Evolutionary conservation across 768 basidiomycete species (phyloP), one percentile per base, ranked within the genome.

Genomic region (Mycena indigotica): DNA sequence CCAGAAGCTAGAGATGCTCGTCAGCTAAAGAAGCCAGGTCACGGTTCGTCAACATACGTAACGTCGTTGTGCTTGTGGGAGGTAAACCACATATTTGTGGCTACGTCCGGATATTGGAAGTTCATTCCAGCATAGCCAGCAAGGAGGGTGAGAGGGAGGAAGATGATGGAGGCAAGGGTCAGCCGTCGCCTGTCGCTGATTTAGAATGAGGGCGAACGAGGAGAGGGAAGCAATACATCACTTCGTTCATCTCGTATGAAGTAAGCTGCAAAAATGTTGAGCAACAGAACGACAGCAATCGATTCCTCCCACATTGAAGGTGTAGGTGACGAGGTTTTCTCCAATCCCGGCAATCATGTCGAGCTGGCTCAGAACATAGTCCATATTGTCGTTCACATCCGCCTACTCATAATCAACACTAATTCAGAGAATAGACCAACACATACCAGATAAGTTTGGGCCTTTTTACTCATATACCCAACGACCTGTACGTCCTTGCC

Each of bases 1-100:
- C 87, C 88, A 88, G 74, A 87, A 88, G 5, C 86, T 87, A 62
- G n/a, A n/a, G n/a, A n/a, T n/a, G n/a, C n/a, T n/a, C n/a, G n/a
- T n/a, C n/a, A n/a, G n/a, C n/a, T n/a, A n/a, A n/a, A n/a, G n/a
- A n/a, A n/a, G n/a, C n/a, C n/a, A n/a, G n/a, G n/a, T n/a, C n/a
- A n/a, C n/a, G n/a, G n/a, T n/a, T n/a, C n/a, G n/a, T n/a, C n/a
- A 6, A 69, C 79, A 28, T 62, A 83, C 80, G 82, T 58, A 21
- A 72, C 29, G 62, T 84, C 83, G 64, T 8, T 19, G 4, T 28
- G 38, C 24, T 48, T 28, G 3, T 78, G 52, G 1, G 78, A 29
- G 17, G 82, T 71, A 35, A 76, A 72, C 79, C 78, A 80, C 76
- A 87, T 81, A 13, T 48, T 48, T 5, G 46, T 48, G 21, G 13